Percentiles rank a stretch among this genome's conserved stretches.
Evolutionary conservation across 1,284 basidiomycete species (phyloP).

Genomic region (Cutaneotrichosporon cutaneum): DNA sequence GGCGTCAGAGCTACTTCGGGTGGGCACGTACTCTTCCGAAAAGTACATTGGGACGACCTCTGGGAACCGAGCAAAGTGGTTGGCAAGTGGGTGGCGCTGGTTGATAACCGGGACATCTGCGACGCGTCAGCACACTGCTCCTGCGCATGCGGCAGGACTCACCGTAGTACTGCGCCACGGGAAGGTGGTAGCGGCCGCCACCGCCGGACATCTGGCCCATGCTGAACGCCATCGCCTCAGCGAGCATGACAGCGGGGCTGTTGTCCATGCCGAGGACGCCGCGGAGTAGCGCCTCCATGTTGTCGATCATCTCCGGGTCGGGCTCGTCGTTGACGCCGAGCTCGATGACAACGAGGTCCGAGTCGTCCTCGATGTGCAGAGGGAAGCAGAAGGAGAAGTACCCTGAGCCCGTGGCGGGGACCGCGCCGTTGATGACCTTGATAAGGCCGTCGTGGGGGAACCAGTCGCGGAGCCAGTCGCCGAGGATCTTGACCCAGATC

Average conservation of each 20-base stretch:
- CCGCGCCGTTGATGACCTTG: conserved; percentile 41
- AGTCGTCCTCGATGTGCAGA: conserved; percentile 41
- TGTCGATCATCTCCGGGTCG: conserved; percentile 45
- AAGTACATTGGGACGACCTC: conserved; percentile 48
- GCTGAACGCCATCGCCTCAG: conserved; percentile 47
- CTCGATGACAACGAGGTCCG: conserved; percentile 49
- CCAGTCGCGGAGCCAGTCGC: conserved; percentile 40
- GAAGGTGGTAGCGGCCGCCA: conserved; percentile 50
- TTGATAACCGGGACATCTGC: conserved; percentile 49
- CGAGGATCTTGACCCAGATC: conserved; percentile 43
- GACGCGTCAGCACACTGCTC: not conserved
- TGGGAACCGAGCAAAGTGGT: conserved; percentile 50
- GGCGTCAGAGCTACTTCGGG: conserved; percentile 10
- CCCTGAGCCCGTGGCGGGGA: conserved; percentile 47
- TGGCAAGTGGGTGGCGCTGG: conserved; percentile 45
- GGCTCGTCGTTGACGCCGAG: conserved; percentile 51
- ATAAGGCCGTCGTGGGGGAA: conserved; percentile 31
- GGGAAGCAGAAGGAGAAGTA: conserved; percentile 53
- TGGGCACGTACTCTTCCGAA: conserved; percentile 40
- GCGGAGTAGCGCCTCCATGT: conserved; percentile 52
- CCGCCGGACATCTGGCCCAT: conserved; percentile 50
- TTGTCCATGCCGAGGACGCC: conserved; percentile 44
- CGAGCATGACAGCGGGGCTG: conserved; percentile 46
- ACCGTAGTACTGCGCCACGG: conserved; percentile 51
- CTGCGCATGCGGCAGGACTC: conserved; percentile 4